Conservation (phyloP, 257 asterid species). For the Nicotiana knightiana region DNA sequence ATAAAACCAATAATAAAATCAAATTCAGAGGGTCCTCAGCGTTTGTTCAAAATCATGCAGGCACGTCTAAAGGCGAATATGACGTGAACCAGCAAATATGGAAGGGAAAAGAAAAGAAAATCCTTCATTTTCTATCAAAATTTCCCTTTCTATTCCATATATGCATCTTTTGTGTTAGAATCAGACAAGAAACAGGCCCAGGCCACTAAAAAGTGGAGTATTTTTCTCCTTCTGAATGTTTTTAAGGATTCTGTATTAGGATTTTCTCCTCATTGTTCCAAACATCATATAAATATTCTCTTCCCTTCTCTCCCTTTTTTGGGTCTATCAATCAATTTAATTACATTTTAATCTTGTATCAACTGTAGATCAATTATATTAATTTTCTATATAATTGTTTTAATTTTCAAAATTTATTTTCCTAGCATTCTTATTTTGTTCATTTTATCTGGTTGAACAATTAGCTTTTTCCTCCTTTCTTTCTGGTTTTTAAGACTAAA, state of each 20-base stretch:
- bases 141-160: not conserved
- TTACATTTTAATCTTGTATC: too few species aligned
- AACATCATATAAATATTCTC: too few species aligned
- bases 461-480: not conserved
- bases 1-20: not conserved
- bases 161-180: too few species aligned
- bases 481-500: not conserved
- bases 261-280: too few species aligned
- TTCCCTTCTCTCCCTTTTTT: too few species aligned
- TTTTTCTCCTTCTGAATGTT: too few species aligned
- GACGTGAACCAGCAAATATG: not conserved
- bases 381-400: too few species aligned
- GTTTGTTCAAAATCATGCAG: not conserved
- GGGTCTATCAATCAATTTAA: too few species aligned
- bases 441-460: not conserved
- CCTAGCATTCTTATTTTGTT: not conserved
- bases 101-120: not conserved
- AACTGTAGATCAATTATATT: not conserved
- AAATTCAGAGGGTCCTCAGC: not conserved
- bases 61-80: not conserved
- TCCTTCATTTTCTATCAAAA: not conserved
- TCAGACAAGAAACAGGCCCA: too few species aligned
- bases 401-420: not conserved
- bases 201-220: too few species aligned
- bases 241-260: too few species aligned